Evolutionary conservation across 306 rosid genomes (phyloP), one percentile per base, ranked within the genome.

Genomic region (Herpetospermum pedunculosum): DNA sequence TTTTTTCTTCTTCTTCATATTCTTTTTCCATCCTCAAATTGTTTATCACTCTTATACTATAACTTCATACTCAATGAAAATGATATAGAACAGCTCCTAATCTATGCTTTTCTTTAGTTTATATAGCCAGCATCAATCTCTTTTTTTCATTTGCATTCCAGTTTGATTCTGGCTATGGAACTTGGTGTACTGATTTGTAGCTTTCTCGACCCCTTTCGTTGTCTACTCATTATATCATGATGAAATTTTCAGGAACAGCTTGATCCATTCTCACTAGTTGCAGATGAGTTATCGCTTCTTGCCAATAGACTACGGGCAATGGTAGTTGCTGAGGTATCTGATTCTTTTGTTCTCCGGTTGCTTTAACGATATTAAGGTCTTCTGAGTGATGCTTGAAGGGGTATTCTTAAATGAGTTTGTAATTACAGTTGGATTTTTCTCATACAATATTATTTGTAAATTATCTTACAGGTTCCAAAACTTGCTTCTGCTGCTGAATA

Each of bases 401-500:
- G 35, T 72, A 44, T 47, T 48, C 26, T 71, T 19, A 46, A 26
- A 70, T 12, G 18, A 1, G 43, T 30, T 71, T 47, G 46, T 29
- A 11, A 48, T 18, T 12, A 5, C 48, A 50, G 60, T 18, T 48
- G 29, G 19, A 71, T n/a, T 29, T 69, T 71, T n/a, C 70, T 59
- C 28, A 10, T 29, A 30, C 37, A 68, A 14, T 41, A 23, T 13
- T 21, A 44, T 37, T 68, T 43, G 6, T 15, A 25, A 68, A 6
- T 43, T 25, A 68, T 68, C 37, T 70, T 77, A 38, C 87, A 93
- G 98, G 98, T 93, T 64, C 98, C 98, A 12, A 93, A 93, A 88
- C 98, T 93, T 85, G 97, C 97, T 48, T 87, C 92, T 0, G 93
- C 96, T 77, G 98, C 98, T 60, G 98, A 93, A 75, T 90, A 89